Percentiles rank a stretch among this genome's conserved stretches.
phyloP scores from a whole-genome alignment of 2,329 filamentous ascomycete species.

The Trichoderma koningiopsis region DNA sequence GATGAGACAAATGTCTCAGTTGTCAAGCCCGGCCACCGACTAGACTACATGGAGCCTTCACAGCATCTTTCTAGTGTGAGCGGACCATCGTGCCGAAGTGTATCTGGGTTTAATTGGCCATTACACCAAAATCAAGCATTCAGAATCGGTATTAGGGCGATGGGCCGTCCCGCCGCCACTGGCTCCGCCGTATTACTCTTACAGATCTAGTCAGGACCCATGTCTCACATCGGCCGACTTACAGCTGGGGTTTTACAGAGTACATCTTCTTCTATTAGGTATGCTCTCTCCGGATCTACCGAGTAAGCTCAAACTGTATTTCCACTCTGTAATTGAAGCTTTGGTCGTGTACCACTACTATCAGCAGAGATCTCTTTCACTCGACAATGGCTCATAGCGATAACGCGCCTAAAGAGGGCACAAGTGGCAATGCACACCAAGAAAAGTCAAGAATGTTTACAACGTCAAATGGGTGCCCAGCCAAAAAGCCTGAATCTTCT shows the following conservation, averaged over 20 bases:
- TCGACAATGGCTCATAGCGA: not conserved
- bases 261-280: not conserved
- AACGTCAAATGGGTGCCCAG: not conserved
- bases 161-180: not conserved
- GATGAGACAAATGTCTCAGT: not conserved
- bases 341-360: not conserved
- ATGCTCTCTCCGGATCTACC: not conserved
- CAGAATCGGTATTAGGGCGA: not conserved
- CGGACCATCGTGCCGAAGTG: not conserved
- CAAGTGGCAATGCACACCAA: not conserved
- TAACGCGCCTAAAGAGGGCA: not conserved
- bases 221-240: not conserved
- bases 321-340: not conserved
- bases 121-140: not conserved
- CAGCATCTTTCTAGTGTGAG: not conserved
- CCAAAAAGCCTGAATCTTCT: not conserved
- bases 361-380: not conserved
- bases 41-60: not conserved
- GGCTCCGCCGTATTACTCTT: not conserved
- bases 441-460: not conserved
- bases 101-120: not conserved
- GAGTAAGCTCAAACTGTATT: not conserved
- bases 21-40: not conserved
- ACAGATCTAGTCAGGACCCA: not conserved
- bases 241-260: not conserved